Conservation (phyloP, 306 rosid genomes). For the Quercus wislizeni region DNA sequence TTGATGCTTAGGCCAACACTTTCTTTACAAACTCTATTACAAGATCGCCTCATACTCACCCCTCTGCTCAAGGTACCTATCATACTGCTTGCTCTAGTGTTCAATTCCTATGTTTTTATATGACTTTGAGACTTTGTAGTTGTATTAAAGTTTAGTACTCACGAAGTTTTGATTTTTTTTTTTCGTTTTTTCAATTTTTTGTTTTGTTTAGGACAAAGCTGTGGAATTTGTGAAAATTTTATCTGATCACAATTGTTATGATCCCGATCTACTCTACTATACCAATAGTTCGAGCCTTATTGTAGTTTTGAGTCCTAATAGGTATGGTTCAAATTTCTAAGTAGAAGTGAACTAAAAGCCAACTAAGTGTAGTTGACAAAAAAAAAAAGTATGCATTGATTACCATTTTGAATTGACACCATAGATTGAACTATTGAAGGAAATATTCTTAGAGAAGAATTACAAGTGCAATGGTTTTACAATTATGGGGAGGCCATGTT, state of each 20-base stretch:
- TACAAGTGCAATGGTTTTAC: constrained; percentile 19
- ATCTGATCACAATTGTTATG: constrained; percentile 23
- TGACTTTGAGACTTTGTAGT: too few species aligned
- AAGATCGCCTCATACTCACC: constrained; percentile 45
- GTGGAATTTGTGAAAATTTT: constrained; percentile 49
- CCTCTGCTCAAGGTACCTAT: constrained; percentile 52
- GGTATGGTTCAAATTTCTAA: too few species aligned
- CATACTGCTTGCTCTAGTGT: background rate
- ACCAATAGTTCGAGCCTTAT: too few species aligned
- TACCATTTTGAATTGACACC: too few species aligned
- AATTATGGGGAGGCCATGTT: constrained; percentile 28
- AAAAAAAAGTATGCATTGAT: too few species aligned
- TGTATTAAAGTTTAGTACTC: too few species aligned
- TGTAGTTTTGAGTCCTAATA: too few species aligned
- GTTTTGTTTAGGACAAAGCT: constrained; percentile 55
- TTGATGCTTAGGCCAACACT: constrained; percentile 32
- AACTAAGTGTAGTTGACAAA: too few species aligned
- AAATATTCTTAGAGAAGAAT: background rate
- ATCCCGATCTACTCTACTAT: too few species aligned
- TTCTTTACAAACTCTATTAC: constrained; percentile 32
- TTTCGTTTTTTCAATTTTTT: background rate
- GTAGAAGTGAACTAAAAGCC: too few species aligned
- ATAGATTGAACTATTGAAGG: too few species aligned
- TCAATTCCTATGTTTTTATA: background rate
- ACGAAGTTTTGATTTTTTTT: too few species aligned